Percentiles rank a stretch among this genome's conserved stretches.
These are phyloP conservation scores for Paramecium pentaurelia DNA, from an alignment of 73 alveolate species.

Conservation along the genomic window DNA sequence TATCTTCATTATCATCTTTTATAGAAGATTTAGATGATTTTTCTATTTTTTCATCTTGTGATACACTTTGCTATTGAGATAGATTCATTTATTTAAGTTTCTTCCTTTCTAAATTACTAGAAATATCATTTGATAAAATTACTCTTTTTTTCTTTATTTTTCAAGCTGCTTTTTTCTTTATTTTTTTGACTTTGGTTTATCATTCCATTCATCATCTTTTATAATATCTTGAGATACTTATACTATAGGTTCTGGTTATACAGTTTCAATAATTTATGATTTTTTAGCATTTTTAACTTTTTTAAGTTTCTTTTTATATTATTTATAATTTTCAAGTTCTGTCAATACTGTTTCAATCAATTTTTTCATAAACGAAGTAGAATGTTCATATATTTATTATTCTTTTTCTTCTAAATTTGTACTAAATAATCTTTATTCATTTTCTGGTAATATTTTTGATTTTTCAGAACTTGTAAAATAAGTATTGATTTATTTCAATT, in stretches of 20 bases:
- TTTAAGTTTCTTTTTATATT: not conserved
- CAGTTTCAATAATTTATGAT: not conserved
- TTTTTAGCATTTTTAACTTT: not conserved
- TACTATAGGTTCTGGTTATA: not conserved
- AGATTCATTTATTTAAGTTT: not conserved
- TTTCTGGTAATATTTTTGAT: not conserved
- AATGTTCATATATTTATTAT: not conserved
- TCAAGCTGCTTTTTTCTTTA: not conserved
- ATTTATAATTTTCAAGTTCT: not conserved
- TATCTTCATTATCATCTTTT: not conserved
- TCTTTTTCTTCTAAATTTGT: not conserved
- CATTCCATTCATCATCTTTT: slow-evolving; percentile 15
- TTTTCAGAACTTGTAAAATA: not conserved
- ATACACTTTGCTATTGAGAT: not conserved
- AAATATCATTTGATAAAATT: not conserved
- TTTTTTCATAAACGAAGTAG: not conserved
- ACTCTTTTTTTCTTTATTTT: not conserved
- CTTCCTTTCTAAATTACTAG: not conserved
- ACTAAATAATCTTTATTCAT: not conserved
- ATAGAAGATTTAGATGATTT: not conserved
- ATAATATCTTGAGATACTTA: not conserved
- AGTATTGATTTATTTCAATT: not conserved
- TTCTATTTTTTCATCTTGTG: not conserved
- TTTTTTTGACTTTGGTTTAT: not conserved
- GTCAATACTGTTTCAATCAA: not conserved